Evolutionary conservation across 2,329 filamentous ascomycete species (phyloP), one percentile per base, ranked within the genome.

Genomic region (Fusarium sulawesiense): DNA sequence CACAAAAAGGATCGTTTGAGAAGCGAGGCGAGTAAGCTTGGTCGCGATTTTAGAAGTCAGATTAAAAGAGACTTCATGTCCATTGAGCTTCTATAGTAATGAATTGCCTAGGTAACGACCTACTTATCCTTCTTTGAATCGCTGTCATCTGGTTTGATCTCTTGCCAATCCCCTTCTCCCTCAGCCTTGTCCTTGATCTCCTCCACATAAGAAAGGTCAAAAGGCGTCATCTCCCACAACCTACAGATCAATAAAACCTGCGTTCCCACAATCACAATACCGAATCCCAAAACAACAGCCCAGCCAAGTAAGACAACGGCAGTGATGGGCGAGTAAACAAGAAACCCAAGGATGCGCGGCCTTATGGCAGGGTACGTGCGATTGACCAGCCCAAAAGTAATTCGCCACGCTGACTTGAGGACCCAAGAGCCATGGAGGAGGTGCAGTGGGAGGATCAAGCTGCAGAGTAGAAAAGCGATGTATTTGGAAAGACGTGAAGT

Each of bases 401-500:
- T 34, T 12, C 60, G 56, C 60, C 68, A 71, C 1, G 54, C 29
- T 25, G 68, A 50, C 20, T 27, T 63, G 8, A 72, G 7, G 4
- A 72, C 68, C 56, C 64, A 66, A 6, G 27, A 58, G 7, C 60
- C 60, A 9, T 71, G 64, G 12, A 72, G 46, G 1, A 70, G 29
- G 5, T 55, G 40, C 9, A 66, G 25, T 4, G 60, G 64, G 1
- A 71, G n/a, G 1, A 61, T 12, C 3, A 54, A 20, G 6, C 16
- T 20, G 44, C 42, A 51, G 16, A 47, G 10, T 0, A 54, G 3
- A 4, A 66, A 18, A 1, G 57, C 32, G 6, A 66, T 7, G 8
- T 53, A 56, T 18, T 62, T 40, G 12, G 20, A 57, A 18, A 50
- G 20, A 9, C 37, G 53, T 1, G 68, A 72, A 4, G 56, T 71